These are phyloP conservation scores for Vitellaria paradoxa DNA, from an alignment of 179 eudicot genomes.

Conservation along the genomic window DNA sequence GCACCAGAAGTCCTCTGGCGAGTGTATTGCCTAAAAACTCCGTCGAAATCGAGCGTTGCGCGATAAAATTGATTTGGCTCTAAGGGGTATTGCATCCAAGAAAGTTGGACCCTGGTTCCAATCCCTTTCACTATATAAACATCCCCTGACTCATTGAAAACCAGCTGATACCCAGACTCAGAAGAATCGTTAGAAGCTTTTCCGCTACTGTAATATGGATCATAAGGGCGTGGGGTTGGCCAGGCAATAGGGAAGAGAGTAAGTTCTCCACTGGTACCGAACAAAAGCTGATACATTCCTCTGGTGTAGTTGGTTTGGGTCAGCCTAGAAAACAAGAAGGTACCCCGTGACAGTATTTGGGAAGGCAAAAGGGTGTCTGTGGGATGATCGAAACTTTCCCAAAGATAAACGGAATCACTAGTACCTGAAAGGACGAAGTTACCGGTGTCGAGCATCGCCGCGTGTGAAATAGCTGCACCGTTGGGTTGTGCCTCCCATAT, in stretches of 20 bases:
- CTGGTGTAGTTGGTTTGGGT: neutral
- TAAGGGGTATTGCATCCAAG: neutral
- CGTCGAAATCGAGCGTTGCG: neutral
- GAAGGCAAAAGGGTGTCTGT: constrained; percentile 13
- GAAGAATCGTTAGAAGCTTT: constrained; percentile 25
- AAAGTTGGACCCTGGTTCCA: neutral
- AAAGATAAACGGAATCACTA: neutral
- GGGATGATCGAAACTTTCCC: constrained; percentile 10
- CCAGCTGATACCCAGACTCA: neutral
- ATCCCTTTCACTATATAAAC: neutral
- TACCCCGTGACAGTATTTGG: neutral
- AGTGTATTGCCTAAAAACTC: neutral
- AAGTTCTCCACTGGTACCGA: neutral
- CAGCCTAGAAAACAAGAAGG: neutral
- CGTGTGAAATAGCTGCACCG: neutral
- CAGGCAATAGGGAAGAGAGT: neutral
- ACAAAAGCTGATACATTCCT: constrained; percentile 2
- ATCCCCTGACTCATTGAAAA: neutral
- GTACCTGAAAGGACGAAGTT: neutral
- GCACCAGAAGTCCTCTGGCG: neutral
- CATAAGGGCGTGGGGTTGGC: neutral
- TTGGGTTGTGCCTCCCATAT: neutral
- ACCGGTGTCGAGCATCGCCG: neutral
- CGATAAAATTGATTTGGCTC: neutral
- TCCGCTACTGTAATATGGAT: constrained; percentile 15